These are phyloP conservation scores for Flaveria brownii DNA, from an alignment of 129 eudicot species.

Conservation along the genomic window DNA sequence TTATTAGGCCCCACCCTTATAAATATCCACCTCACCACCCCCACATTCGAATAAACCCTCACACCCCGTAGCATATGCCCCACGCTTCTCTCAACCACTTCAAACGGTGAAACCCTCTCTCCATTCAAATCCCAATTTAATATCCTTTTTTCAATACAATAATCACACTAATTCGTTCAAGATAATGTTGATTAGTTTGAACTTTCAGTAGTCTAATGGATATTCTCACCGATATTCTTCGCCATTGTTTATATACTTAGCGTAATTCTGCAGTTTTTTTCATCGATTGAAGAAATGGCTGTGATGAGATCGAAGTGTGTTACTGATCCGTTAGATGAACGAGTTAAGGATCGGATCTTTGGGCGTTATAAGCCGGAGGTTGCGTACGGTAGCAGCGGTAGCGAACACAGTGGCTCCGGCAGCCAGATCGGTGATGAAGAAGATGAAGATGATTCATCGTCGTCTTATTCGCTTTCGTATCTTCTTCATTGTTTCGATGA, in stretches of 20 bases:
- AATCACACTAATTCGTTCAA: constrained; percentile 23
- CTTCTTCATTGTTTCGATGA: constrained; percentile 54
- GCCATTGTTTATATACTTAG: neutral
- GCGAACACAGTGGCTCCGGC: constrained; percentile 54
- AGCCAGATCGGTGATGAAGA: constrained; percentile 36
- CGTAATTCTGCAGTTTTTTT: neutral
- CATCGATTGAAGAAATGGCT: constrained; percentile 38
- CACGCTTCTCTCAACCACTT: constrained; percentile 25
- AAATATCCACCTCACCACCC: constrained; percentile 24
- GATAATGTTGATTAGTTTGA: constrained; percentile 30
- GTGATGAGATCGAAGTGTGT: constrained; percentile 52
- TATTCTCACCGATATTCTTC: constrained; percentile 35
- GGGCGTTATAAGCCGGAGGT: constrained; percentile 29
- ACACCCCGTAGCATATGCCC: constrained; percentile 24
- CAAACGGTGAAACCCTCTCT: constrained; percentile 6
- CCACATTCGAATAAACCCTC: constrained; percentile 15
- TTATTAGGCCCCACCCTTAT: constrained; percentile 26
- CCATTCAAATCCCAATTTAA: constrained; percentile 9
- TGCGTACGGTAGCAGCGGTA: constrained; percentile 54
- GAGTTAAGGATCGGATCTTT: constrained; percentile 57
- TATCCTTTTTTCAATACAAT: constrained; percentile 21
- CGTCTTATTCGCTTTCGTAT: constrained; percentile 56
- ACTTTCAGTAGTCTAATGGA: constrained; percentile 20
- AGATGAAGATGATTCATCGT: constrained; percentile 21
- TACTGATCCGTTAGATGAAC: constrained; percentile 65